Base-by-base conservation (phyloP, 495 filamentous ascomycete species). In the Amphirosellinia nigrospora region DNA sequence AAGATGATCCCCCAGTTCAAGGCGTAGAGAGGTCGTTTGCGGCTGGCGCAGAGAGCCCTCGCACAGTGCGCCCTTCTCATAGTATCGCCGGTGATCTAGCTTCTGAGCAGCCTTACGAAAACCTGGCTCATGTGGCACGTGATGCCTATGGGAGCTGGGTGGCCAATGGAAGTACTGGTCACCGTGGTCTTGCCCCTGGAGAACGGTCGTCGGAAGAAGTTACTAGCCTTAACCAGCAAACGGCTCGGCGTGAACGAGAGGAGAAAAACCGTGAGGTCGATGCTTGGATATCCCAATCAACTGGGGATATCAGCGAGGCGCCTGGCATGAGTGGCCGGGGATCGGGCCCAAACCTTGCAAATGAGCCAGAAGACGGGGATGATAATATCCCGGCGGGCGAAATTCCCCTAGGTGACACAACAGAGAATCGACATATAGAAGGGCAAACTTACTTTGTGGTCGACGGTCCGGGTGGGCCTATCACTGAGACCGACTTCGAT, bases 371-470 rank as follows among this genome's bases (percentile, higher is more conserved):
- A 23, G 74, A 76, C 38, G 76, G 66, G 10, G 71, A 77, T 23
- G 80, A 82, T 32, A 78, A 79, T 67, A 80, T 83, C 43, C 73
- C 80, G 15, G 38, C 71, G 11, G 71, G 76, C 4, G 82, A 83
- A 36, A 79, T 86, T 32, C 63, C 80, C 0, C 34, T 80, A 0
- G 80, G 79, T 2, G 26, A 76, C 21, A 58, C 76, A 52, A 81
- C 79, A 45, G 81, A 82, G 63, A 85, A 85, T 59, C 75, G 77
- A 28, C 66, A 80, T 70, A 39, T 79, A 56, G 72, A 82, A 62
- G 85, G 84, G 1, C 86, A 85, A 63, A 78, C 81, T 4, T 88
- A 87, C 73, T 81, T 77, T 55, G 64, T 79, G 16, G 64, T 81
- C 6, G 78, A 77, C 7, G 78, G 75, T 38, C 61, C 71, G 3